These are phyloP conservation scores for Scheffersomyces ergatensis DNA, from an alignment of 805 yeast species.

Conservation along the genomic window DNA sequence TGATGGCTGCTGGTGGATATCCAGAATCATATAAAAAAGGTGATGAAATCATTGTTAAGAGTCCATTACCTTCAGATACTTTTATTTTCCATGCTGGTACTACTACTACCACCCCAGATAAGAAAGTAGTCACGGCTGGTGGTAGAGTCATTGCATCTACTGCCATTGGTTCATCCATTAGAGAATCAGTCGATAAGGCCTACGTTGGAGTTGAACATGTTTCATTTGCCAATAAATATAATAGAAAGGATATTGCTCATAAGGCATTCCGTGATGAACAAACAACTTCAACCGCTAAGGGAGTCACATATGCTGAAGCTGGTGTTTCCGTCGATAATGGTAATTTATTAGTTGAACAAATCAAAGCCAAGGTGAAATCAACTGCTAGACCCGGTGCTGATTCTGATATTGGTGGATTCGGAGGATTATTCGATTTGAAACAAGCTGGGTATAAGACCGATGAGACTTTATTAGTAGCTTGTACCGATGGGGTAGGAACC, in stretches of 20 bases:
- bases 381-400: constrained; percentile 96
- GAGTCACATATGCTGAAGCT: constrained; percentile 87
- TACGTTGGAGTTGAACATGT: constrained; percentile 81
- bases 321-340: constrained; percentile 99
- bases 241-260: constrained; percentile 93
- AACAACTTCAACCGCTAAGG: constrained; percentile 17
- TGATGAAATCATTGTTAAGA: constrained; percentile 66
- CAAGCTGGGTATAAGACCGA: constrained; percentile 83
- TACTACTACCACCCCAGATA: constrained; percentile 39
- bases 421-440: constrained; percentile 90
- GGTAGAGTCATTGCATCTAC: constrained; percentile 97
- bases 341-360: constrained; percentile 82
- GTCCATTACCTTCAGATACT: constrained; percentile 53
- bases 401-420: constrained; percentile 98
- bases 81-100: constrained; percentile 97
- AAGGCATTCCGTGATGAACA: constrained; percentile 74
- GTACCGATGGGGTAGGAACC: constrained; percentile 99
- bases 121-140: constrained; percentile 73
- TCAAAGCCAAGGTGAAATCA: constrained; percentile 85
- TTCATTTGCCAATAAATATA: constrained; percentile 70
- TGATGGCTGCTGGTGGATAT: constrained; percentile 95
- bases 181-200: constrained; percentile 81
- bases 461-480: constrained; percentile 86
- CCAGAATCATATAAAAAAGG: constrained; percentile 88
- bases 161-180: constrained; percentile 72